phyloP scores from a whole-genome alignment of 352 stramenopile genomes.

The Phytophthora pisi region DNA sequence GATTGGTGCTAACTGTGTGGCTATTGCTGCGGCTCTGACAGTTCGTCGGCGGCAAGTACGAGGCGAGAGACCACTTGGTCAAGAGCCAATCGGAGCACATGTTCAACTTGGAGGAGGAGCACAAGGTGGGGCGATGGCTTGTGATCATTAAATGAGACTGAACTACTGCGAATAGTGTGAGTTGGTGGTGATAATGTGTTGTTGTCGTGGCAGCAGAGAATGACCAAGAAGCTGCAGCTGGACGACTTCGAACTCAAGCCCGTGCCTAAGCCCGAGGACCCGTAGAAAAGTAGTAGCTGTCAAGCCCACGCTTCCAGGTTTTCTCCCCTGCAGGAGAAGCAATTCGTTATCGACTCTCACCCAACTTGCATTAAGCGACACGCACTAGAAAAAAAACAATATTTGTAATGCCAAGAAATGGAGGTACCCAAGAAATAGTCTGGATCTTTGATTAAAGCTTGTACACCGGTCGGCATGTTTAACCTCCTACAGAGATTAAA shows the following conservation, averaged over 20 bases:
- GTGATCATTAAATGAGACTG: neutral
- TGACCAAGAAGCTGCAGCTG: conserved; percentile 81
- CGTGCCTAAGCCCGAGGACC: conserved; percentile 64
- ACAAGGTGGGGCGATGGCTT: conserved; percentile 57
- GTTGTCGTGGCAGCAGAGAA: conserved; percentile 55
- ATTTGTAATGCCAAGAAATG: too few species aligned
- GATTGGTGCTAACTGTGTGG: neutral
- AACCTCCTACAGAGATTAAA: too few species aligned
- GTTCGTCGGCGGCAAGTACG: conserved; percentile 87
- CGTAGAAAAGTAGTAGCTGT: conserved; percentile 8
- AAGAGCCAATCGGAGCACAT: conserved; percentile 83
- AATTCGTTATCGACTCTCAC: neutral
- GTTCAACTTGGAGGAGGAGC: conserved; percentile 87
- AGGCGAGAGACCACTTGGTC: conserved; percentile 78
- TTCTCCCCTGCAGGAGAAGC: too few species aligned
- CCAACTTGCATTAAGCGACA: too few species aligned
- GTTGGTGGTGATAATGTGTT: neutral
- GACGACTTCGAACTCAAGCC: conserved; percentile 89
- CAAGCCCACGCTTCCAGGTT: too few species aligned
- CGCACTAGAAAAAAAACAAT: too few species aligned
- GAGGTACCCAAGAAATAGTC: too few species aligned
- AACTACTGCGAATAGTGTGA: neutral
- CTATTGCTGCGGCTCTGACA: conserved; percentile 22
- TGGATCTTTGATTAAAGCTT: too few species aligned
- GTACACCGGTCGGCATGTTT: too few species aligned